Evolutionary conservation across 2,329 filamentous ascomycete genomes (phyloP).

Genomic region (Colletotrichum sansevieriae): DNA sequence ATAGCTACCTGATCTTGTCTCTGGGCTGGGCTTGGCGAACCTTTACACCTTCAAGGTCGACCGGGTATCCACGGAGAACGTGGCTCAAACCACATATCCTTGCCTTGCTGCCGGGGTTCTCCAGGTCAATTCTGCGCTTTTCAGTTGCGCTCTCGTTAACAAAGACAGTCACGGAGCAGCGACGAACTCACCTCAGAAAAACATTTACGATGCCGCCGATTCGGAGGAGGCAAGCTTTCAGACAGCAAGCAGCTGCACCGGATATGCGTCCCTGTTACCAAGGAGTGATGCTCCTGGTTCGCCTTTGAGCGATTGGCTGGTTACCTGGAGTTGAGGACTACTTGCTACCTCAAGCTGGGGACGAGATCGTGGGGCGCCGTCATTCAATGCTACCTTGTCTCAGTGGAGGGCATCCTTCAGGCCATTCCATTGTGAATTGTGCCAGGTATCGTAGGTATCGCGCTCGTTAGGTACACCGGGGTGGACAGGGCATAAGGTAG

Average conservation of each 20-base stretch:
- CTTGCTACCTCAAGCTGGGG: background rate
- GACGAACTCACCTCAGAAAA: background rate
- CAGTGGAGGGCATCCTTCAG: background rate
- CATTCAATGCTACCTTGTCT: background rate
- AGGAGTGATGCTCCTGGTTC: background rate
- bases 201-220: conserved; percentile 1
- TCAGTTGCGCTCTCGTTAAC: conserved; percentile 1
- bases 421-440: no score
- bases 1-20: conserved; percentile 21
- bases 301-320: conserved; percentile 12
- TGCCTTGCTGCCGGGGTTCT: background rate
- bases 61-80: conserved; percentile 7
- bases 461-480: no score
- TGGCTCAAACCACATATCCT: conserved; percentile 5
- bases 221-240: background rate
- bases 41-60: conserved; percentile 14
- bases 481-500: conserved; percentile 4
- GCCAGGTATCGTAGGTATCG: no score
- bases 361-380: conserved; percentile 9
- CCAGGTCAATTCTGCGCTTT: background rate
- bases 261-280: conserved; percentile 12
- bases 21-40: conserved; percentile 27
- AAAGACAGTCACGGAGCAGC: conserved; percentile 1
- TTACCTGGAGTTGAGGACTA: background rate
- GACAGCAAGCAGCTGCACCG: background rate